Evolutionary conservation across 257 asterid genomes (phyloP), one percentile per base, ranked within the genome.

Genomic region (Capsicum pubescens): DNA sequence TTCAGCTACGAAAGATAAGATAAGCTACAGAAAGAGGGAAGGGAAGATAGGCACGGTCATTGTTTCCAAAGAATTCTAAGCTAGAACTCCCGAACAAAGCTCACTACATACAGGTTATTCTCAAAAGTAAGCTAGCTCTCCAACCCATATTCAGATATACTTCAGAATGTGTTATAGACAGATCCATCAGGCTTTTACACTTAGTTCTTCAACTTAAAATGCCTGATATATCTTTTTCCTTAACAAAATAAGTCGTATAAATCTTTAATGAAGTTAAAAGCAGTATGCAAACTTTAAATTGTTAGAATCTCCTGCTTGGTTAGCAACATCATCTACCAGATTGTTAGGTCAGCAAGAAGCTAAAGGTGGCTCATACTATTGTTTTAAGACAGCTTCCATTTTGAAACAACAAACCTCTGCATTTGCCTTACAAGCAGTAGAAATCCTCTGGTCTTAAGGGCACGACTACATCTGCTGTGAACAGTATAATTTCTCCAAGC

Each of bases 111-210:
- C 48, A 50, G 21, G 46, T 12, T 7, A 21, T 76, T 52, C 15
- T 19, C 58, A 50, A 72, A 71, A 50, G 3, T 50, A 21, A 21
- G 63, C 63, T 76, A 76, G 14, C 48, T 13, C 42, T 76, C 81
- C 19, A 21, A 76, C 13, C 32, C 81, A 52, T 21, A 39, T 76
- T 14, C 81, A 76, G 21, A 7, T 13, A 76, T 14, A 76, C 81
- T 76, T 76, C 21, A 1, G 10, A 52, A 21, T 48, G 59, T 13
- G 81, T 7, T 68, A 14, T 4, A 70, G 21, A 21, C 46, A 52
- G 81, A 21, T 32, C 13, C 80, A 48, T 48, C 19, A 50, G 59
- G 80, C n/a, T 72, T 72, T 11, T 72, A 70, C 79, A 70, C 57
- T 17, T 70, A 11, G 15, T 42, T 39, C 8, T n/a, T 64, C 71